Conservation (phyloP, 768 basidiomycete genomes). For the Suillus tomentosus region DNA sequence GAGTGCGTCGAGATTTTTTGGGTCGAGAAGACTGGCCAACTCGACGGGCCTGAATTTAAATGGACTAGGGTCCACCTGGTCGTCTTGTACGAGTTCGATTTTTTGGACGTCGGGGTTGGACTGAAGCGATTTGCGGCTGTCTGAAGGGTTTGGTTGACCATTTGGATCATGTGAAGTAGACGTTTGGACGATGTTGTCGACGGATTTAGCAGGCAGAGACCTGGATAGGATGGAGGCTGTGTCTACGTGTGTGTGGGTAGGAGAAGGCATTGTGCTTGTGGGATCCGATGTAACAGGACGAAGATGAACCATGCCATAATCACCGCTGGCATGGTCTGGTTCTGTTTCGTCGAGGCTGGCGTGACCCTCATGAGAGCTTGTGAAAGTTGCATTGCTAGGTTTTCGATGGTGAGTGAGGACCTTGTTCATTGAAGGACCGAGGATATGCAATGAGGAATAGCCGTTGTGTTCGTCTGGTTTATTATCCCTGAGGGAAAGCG, state of each 20-base stretch:
- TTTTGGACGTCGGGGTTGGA: constrained; percentile 20
- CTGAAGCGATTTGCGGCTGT: constrained; percentile 24
- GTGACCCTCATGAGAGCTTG: constrained; percentile 43
- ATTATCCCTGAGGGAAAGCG: constrained; percentile 66
- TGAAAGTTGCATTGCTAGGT: constrained; percentile 56
- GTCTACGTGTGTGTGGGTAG: constrained; percentile 41
- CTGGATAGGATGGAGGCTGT: constrained; percentile 34
- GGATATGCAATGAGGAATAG: constrained; percentile 51
- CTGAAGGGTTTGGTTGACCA: neutral
- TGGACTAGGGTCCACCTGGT: constrained; percentile 59
- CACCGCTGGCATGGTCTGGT: constrained; percentile 41
- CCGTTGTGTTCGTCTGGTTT: constrained; percentile 60
- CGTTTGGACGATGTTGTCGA: constrained; percentile 11
- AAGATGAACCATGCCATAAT: constrained; percentile 30
- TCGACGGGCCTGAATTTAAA: constrained; percentile 73
- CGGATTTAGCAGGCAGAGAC: constrained; percentile 19
- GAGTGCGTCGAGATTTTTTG: constrained; percentile 75
- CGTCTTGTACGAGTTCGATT: constrained; percentile 40
- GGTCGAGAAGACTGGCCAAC: constrained; percentile 87
- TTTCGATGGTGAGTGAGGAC: constrained; percentile 50
- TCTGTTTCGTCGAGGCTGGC: constrained; percentile 48
- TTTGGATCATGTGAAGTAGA: constrained; percentile 11
- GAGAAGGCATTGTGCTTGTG: constrained; percentile 38
- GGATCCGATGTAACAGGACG: constrained; percentile 39
- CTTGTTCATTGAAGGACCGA: constrained; percentile 42